Conservation (phyloP, 2,329 filamentous ascomycete genomes). For the Talaromyces sp. region DNA sequence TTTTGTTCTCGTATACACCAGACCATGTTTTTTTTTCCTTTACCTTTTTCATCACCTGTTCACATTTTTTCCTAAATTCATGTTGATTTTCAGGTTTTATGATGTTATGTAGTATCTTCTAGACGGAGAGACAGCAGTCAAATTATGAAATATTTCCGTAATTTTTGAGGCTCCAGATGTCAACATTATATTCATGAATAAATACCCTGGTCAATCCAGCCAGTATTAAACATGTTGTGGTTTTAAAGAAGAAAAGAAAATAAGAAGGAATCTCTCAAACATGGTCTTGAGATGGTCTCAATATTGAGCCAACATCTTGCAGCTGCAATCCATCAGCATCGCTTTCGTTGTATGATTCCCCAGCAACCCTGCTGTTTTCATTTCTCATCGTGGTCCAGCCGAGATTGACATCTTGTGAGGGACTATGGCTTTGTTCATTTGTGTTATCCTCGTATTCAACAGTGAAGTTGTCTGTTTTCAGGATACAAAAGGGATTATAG, state of each 20-base stretch:
- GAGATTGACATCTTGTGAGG: neutral
- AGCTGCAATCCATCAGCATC: constrained; percentile 6
- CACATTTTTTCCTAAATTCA: neutral
- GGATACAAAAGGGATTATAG: constrained; percentile 1
- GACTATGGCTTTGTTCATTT: neutral
- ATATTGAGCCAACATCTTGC: constrained; percentile 11
- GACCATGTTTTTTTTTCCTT: neutral
- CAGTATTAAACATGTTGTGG: too few relatives aligned
- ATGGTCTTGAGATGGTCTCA: neutral
- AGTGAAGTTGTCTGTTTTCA: constrained; percentile 10
- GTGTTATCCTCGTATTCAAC: constrained; percentile 9
- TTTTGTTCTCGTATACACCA: neutral
- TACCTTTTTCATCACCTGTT: neutral
- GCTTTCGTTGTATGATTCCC: neutral
- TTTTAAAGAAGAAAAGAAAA: neutral
- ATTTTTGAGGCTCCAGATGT: neutral
- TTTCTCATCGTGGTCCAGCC: neutral
- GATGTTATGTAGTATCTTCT: neutral
- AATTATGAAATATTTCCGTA: neutral
- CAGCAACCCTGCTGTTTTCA: neutral
- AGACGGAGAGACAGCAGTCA: neutral
- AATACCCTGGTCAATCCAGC: too few relatives aligned
- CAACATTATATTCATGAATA: neutral
- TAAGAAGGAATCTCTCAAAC: neutral
- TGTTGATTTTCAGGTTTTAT: neutral